These are phyloP conservation scores for Russula sp. DNA, from an alignment of 768 basidiomycete genomes.

Conservation along the genomic window DNA sequence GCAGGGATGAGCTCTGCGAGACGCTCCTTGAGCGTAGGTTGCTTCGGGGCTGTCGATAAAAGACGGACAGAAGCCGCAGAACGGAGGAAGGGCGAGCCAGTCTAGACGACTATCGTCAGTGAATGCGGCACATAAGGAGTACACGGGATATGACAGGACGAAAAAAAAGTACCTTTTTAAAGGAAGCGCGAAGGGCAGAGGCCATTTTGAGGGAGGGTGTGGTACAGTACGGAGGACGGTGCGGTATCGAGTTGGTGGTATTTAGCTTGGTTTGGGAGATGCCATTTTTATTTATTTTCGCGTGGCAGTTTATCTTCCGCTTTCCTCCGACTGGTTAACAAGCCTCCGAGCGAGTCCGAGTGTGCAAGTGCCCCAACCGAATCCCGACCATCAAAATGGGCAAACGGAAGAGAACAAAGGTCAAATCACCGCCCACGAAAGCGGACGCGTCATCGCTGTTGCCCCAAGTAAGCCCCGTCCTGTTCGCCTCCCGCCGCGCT, in stretches of 20 bases:
- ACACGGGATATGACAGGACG: constrained; percentile 15
- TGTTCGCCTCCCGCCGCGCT: constrained; percentile 9
- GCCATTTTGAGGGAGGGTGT: constrained; percentile 22
- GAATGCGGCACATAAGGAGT: constrained; percentile 23
- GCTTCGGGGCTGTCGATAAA: constrained; percentile 58
- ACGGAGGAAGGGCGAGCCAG: constrained; percentile 44
- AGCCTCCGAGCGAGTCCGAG: neutral
- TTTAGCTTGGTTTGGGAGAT: neutral
- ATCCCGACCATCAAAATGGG: constrained; percentile 21
- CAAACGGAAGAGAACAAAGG: constrained; percentile 27
- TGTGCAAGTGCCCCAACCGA: neutral
- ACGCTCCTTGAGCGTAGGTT: constrained; percentile 81
- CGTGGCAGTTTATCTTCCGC: neutral
- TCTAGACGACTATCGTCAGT: constrained; percentile 5
- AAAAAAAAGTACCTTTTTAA: constrained; percentile 27
- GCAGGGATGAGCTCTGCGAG: constrained; percentile 89
- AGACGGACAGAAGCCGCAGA: constrained; percentile 49
- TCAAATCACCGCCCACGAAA: constrained; percentile 6
- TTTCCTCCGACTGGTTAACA: constrained; percentile 10
- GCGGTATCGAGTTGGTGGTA: neutral
- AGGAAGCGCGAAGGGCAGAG: constrained; percentile 29
- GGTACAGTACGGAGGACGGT: neutral
- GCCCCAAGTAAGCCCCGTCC: constrained; percentile 27
- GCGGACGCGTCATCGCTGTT: constrained; percentile 24
- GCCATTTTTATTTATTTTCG: neutral